phyloP scores from a whole-genome alignment of 768 basidiomycete species.

The Kwoniella bestiolae region DNA sequence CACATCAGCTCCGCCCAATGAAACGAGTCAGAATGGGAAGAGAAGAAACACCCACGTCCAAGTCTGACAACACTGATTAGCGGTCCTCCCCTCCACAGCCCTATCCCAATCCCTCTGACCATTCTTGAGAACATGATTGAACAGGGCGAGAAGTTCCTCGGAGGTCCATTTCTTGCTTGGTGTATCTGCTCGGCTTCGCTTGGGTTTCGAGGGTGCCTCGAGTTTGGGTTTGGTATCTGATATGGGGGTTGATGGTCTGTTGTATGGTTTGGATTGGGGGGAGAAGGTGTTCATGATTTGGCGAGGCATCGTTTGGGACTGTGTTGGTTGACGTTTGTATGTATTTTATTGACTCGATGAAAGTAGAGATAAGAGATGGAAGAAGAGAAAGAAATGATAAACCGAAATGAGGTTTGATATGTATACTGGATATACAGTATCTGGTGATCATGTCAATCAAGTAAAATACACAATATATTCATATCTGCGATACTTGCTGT shows the following conservation, averaged over 20 bases:
- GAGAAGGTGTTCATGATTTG: neutral
- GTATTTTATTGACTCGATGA: neutral
- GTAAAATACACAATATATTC: too few species aligned
- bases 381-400: neutral
- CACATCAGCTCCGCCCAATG: neutral
- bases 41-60: slow-evolving; percentile 34
- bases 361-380: neutral
- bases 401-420: too few species aligned
- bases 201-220: neutral
- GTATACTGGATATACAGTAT: too few species aligned
- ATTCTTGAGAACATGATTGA: slow-evolving; percentile 19
- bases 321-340: neutral
- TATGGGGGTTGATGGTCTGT: neutral
- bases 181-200: neutral
- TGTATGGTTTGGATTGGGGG: neutral
- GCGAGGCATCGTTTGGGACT: neutral
- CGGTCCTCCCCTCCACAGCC: slow-evolving; percentile 25
- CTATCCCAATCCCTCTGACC: slow-evolving; percentile 14
- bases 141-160: slow-evolving; percentile 20
- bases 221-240: neutral
- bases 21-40: neutral
- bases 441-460: too few species aligned
- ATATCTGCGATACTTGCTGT: too few species aligned
- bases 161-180: slow-evolving; percentile 13
- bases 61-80: slow-evolving; percentile 23